Base-by-base conservation (phyloP, 2,329 filamentous ascomycete species). In the Thielaviopsis musarum region DNA sequence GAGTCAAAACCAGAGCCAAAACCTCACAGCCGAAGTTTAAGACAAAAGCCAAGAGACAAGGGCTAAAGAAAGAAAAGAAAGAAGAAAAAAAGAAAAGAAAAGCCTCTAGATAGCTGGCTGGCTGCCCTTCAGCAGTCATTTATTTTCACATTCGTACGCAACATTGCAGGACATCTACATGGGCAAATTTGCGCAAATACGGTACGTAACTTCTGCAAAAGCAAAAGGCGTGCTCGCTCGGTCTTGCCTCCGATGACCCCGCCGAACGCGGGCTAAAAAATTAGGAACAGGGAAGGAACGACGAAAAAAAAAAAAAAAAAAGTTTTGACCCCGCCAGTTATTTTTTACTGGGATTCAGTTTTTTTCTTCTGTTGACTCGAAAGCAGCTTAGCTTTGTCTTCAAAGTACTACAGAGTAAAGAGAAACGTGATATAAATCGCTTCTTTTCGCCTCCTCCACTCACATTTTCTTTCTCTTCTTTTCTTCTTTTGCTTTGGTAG, bases 161-260 rank as follows among this genome's bases (percentile, higher is more conserved):
- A 49, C 15, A 19, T 1, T 4, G 38, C 5, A 5, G 34, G 3
- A 12, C 5, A 41, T 6, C 34, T 13, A 17, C 4, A 41, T 3
- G 34, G 41, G 41, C 41, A 49, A 49, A 49, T 49, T 49, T 49
- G 45, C 45, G 45, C 45, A 3, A 49, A 13, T 45, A 17, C 38
- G 38, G 38, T 45, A n/a, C 38, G 38, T 45, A 45, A n/a, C 38
- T 45, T 45, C 17, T 45, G 38, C 17, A 45, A 45, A 17, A n/a
- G 30, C 2, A 34, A 49, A 49, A 55, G 28, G 53, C 28, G 19
- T 38, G 53, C 53, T 38, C 10, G 28, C 28, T 49, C 21, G 34
- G 54, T 22, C 51, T 45, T 54, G 51, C 52, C 59, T 61, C 59
- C 59, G 59, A 61, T 61, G 59, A 61, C 59, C 59, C 59, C 59